Base-by-base conservation (phyloP, 177 flowering plant species). In the Tripterygium wilfordii region DNA sequence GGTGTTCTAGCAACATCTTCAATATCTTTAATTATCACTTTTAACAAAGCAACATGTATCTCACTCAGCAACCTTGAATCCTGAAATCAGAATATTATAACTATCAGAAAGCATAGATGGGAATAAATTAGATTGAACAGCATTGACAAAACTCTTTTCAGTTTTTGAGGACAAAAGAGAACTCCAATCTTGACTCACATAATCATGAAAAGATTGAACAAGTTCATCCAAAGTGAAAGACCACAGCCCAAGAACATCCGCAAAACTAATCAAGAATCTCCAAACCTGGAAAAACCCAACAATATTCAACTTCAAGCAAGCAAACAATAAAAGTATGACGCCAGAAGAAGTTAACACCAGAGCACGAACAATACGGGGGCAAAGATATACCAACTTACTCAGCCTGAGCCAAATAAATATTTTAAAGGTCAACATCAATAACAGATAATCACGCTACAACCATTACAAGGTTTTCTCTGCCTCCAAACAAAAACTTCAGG, bases 141-240 rank as follows among this genome's bases (percentile, higher is more conserved):
- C 36, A 48, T 41, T 22, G 23, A 25, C 1, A 10, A n/a, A n/a
- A n/a, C n/a, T n/a, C n/a, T n/a, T n/a, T n/a, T n/a, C n/a, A n/a
- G n/a, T n/a, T n/a, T n/a, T n/a, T n/a, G n/a, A 39, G 21, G 14
- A 38, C 16, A 26, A 14, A 30, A 42, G 42, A 8, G 36, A 17
- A 40, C 4, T 27, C 10, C 26, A 22, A 21, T 2, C 31, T 29
- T 38, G 45, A 71, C 97, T 79, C 54, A 94, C 99, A 63, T 72
- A 74, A 70, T 87, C 97, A 70, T 94, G 99, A 61, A 94, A 77
- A 25, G 96, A 88, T 76, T 87, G 96, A 60, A 85, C 78, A 61
- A 94, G 89, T 77, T 94, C 99, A 70, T 89, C 97, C 28, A 94
- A 75, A 24, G 97, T 94, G 67, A 89, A 94, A 26, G 99, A 97